A percentile compares a stretch with the other conserved stretches of the same genome.
Evolutionary conservation across 2,329 filamentous ascomycete species (phyloP).

Genomic region (Sarocladium kiliense): DNA sequence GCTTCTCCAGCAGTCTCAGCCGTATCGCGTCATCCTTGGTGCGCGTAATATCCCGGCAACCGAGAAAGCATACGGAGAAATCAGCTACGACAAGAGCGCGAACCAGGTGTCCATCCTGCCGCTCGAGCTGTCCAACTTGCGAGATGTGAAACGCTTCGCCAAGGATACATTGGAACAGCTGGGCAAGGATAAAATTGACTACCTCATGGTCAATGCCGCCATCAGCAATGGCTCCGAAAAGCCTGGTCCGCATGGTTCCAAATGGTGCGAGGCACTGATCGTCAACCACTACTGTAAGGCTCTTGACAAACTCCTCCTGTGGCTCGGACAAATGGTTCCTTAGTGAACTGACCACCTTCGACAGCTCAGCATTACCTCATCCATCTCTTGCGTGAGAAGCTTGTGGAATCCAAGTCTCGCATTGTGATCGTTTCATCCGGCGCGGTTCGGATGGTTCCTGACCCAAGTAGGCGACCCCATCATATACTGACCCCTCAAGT

Average conservation of each 20-base stretch:
- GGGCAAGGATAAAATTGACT: slow-evolving; percentile 38
- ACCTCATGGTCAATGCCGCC: slow-evolving; percentile 44
- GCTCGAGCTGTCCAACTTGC: slow-evolving; percentile 41
- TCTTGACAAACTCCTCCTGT: too few species aligned
- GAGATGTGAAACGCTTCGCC: slow-evolving; percentile 41
- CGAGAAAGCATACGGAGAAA: slow-evolving; percentile 33
- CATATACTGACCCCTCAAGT: neutral
- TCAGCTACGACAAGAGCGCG: slow-evolving; percentile 34
- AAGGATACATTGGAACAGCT: slow-evolving; percentile 35
- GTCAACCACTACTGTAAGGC: slow-evolving; percentile 50
- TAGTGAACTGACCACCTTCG: neutral
- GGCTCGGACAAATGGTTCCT: too few species aligned
- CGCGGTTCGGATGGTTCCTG: slow-evolving; percentile 34
- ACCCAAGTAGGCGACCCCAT: slow-evolving; percentile 15
- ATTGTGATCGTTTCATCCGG: slow-evolving; percentile 48
- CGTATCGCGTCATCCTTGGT: slow-evolving; percentile 45
- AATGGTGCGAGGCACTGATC: slow-evolving; percentile 45
- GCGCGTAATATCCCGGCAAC: slow-evolving; percentile 38
- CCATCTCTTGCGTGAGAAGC: slow-evolving; percentile 42
- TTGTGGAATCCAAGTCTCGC: slow-evolving; percentile 39
- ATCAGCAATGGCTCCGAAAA: slow-evolving; percentile 30
- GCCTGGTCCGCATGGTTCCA: slow-evolving; percentile 33
- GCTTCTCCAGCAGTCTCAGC: slow-evolving; percentile 37
- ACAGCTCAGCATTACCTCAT: slow-evolving; percentile 49
- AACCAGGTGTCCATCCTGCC: slow-evolving; percentile 41